Evolutionary conservation across 129 eudicot genomes (phyloP).

Genomic region (Flaveria ramosissima): DNA sequence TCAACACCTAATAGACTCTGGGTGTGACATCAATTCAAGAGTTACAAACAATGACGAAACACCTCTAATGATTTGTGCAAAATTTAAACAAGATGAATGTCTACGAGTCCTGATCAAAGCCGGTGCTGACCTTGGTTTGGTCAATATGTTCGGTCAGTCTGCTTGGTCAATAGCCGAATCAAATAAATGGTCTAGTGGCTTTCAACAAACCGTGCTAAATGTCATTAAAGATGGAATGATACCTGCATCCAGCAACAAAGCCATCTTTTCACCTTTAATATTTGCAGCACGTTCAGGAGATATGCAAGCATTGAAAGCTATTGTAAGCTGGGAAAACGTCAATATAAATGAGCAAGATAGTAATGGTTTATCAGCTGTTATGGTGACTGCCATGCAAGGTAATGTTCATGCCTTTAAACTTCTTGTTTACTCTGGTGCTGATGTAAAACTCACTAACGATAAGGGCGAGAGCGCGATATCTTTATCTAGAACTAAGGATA

Average conservation of each 20-base stretch:
- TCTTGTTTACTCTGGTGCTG: conserved; percentile 84
- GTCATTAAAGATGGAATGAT: conserved; percentile 49
- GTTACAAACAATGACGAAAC: conserved; percentile 59
- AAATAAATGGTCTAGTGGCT: conserved; percentile 52
- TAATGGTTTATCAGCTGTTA: conserved; percentile 74
- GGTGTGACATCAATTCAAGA: conserved; percentile 65
- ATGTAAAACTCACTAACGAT: conserved; percentile 57
- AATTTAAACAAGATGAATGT: conserved; percentile 64
- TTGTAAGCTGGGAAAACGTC: conserved; percentile 43
- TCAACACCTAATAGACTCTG: conserved; percentile 54
- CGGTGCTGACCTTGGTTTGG: conserved; percentile 81
- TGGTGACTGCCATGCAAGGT: conserved; percentile 76
- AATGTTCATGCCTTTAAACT: conserved; percentile 68
- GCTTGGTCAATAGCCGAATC: conserved; percentile 53
- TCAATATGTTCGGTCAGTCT: conserved; percentile 52
- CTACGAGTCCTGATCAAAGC: conserved; percentile 57
- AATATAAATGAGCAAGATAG: conserved; percentile 68
- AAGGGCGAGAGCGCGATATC: conserved; percentile 68
- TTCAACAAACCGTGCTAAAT: conserved; percentile 53
- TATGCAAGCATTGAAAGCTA: conserved; percentile 50
- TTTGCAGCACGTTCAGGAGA: conserved; percentile 70
- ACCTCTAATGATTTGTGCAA: conserved; percentile 68
- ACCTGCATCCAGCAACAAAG: conserved; percentile 53
- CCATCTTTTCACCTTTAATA: conserved; percentile 60
- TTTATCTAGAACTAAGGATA: conserved; percentile 48